phyloP scores from a whole-genome alignment of 1,284 basidiomycete genomes.

The Mycosarcoma maydis region DNA sequence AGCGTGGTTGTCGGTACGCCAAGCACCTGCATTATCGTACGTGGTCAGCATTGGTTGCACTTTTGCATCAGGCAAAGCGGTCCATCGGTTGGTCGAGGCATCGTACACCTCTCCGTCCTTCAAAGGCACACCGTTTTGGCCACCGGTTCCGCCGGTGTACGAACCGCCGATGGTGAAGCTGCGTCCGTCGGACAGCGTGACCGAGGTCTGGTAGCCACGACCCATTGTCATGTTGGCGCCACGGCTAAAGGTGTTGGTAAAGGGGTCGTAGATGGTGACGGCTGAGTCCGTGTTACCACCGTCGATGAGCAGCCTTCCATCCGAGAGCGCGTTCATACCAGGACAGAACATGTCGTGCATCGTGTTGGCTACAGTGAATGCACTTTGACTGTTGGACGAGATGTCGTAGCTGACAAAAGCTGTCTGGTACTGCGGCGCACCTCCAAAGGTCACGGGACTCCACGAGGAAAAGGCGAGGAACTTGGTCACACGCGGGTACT shows the following conservation, averaged over 20 bases:
- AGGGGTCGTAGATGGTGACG: slow-evolving; percentile 1
- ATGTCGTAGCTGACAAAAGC: background rate
- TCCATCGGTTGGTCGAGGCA: background rate
- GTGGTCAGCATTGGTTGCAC: slow-evolving; percentile 1
- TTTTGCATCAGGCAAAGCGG: background rate
- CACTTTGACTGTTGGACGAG: slow-evolving; percentile 1
- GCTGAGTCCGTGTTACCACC: slow-evolving; percentile 5
- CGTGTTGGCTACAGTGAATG: background rate
- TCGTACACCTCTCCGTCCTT: slow-evolving; percentile 4
- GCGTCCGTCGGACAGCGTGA: slow-evolving; percentile 3
- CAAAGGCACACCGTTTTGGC: background rate
- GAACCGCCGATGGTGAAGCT: slow-evolving; percentile 1
- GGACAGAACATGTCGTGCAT: slow-evolving; percentile 6
- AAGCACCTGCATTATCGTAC: slow-evolving; percentile 1
- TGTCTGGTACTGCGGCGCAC: background rate
- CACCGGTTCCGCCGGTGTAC: background rate
- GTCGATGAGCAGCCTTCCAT: slow-evolving; percentile 1
- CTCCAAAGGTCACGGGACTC: slow-evolving; percentile 1
- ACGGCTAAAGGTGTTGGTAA: slow-evolving; percentile 1
- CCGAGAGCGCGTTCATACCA: slow-evolving; percentile 1
- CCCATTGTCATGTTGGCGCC: slow-evolving; percentile 2
- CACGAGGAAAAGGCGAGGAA: slow-evolving; percentile 2
- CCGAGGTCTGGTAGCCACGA: slow-evolving; percentile 4
- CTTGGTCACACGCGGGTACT: background rate
- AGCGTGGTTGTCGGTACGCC: slow-evolving; percentile 4